Evolutionary conservation across 108 stramenopile species (phyloP), one percentile per base, ranked within the genome.

Genomic region (Cyclotella baltica): DNA sequence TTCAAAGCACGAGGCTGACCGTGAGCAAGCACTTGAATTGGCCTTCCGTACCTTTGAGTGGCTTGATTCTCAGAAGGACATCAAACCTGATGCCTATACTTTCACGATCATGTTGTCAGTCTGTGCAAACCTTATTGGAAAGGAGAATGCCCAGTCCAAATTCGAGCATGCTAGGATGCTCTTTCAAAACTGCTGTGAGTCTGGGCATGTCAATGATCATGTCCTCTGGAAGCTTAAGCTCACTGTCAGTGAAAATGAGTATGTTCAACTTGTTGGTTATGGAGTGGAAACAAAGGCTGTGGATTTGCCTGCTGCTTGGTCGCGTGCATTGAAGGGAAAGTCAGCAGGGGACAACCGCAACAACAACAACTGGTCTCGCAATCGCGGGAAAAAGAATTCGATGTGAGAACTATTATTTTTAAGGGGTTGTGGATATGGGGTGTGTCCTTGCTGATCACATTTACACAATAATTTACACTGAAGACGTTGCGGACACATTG

Each of bases 21-120:
- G 81, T 28, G 67, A 57, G 10, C 81, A 78, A 31, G 71, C 94
- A 28, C 82, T 95, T 35, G 77, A 81, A 23, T 92, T 95, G 66
- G 92, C 94, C 50, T 95, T 95, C 76, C 89, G 90, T 19, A 88
- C 90, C n/a, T 95, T 90, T 80, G 87, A 93, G 13, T 92, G 90
- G 92, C 76, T 95, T 13, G 76, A 71, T 48, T 66, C 76, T 4
- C 90, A 92, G 59, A 70, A 71, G 25, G 87, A 92, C 51, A 92
- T 95, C 83, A 75, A 85, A 50, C 90, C 94, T 50, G 94, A 95
- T 85, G 89, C 94, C 0, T 95, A 95, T 72, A 95, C 94, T 2
- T 95, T 91, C 81, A 95, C 94, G 11, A 95, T 95, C 53, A 83
- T 95, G 52, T 83, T 95, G 2, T 95, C 94, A 11, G 94, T 95